A percentile compares a stretch with the other conserved stretches of the same genome.
phyloP scores from a whole-genome alignment of 768 basidiomycete species.

The Lactarius evosmus region DNA sequence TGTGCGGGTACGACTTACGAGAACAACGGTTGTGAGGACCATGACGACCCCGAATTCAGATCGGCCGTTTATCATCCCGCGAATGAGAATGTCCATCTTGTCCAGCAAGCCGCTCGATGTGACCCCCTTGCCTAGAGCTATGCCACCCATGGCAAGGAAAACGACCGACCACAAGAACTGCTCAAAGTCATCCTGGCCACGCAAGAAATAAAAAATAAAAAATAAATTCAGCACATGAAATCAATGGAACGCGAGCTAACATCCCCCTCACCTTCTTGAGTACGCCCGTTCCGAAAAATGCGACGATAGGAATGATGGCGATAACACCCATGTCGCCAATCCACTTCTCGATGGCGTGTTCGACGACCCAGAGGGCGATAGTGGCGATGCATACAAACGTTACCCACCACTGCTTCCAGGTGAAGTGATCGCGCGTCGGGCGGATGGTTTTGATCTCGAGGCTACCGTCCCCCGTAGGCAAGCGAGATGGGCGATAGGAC shows the following conservation, averaged over 20 bases:
- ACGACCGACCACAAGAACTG: conserved; percentile 94
- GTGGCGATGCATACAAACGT: conserved; percentile 77
- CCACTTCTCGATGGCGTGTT: conserved; percentile 65
- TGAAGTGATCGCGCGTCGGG: conserved; percentile 78
- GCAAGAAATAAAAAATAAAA: background rate
- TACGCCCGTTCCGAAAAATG: conserved; percentile 91
- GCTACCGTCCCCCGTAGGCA: conserved; percentile 70
- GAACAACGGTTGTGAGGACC: conserved; percentile 40
- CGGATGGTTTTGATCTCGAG: conserved; percentile 84
- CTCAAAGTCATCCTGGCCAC: conserved; percentile 82
- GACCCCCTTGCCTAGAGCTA: conserved; percentile 93
- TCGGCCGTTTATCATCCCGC: conserved; percentile 56
- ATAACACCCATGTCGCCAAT: conserved; percentile 98
- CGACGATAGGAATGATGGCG: conserved; percentile 87
- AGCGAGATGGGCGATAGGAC: conserved; percentile 71
- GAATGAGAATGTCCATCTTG: conserved; percentile 65
- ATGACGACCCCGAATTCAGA: conserved; percentile 70
- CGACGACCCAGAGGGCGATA: conserved; percentile 88
- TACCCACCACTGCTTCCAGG: conserved; percentile 87
- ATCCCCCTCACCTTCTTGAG: conserved; percentile 75
- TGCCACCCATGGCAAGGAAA: conserved; percentile 97
- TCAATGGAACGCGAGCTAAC: background rate
- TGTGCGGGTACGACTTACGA: conserved; percentile 30
- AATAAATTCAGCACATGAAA: background rate
- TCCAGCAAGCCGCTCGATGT: conserved; percentile 82